These are phyloP conservation scores for Coccinonectria pachysandricola DNA, from an alignment of 2,329 filamentous ascomycete genomes.

Conservation along the genomic window DNA sequence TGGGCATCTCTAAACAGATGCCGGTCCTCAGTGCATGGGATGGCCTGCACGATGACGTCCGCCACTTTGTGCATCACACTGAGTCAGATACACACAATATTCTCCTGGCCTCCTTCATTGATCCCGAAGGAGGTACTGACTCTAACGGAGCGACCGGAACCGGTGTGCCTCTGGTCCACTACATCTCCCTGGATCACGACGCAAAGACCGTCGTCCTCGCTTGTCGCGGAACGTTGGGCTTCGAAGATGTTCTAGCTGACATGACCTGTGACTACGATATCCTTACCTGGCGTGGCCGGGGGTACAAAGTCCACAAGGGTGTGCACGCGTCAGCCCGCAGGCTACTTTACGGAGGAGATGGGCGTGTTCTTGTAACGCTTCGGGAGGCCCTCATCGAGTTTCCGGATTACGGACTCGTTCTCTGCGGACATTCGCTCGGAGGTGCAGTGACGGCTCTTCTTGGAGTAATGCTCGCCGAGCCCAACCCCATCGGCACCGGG, in stretches of 20 bases:
- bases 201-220: conserved; percentile 64
- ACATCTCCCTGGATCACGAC: conserved; percentile 60
- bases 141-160: conserved; percentile 53
- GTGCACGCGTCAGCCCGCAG: conserved; percentile 62
- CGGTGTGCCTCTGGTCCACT: conserved; percentile 62
- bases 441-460: conserved; percentile 61
- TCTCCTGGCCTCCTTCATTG: conserved; percentile 60
- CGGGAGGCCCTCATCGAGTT: conserved; percentile 56
- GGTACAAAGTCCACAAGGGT: conserved; percentile 64
- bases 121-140: conserved; percentile 57
- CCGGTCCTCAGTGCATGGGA: conserved; percentile 32
- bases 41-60: conserved; percentile 48
- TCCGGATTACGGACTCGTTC: conserved; percentile 57
- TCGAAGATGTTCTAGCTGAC: conserved; percentile 63
- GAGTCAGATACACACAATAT: conserved; percentile 47
- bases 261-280: conserved; percentile 66
- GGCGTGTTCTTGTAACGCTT: conserved; percentile 55
- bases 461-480: conserved; percentile 60
- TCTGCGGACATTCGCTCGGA: conserved; percentile 60
- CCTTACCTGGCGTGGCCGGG: conserved; percentile 50
- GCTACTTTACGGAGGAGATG: conserved; percentile 56
- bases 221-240: conserved; percentile 61
- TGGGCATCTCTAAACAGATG: conserved; percentile 48
- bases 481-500: conserved; percentile 40
- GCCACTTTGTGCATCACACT: conserved; percentile 54